Evolutionary conservation across 2,329 filamentous ascomycete species (phyloP), one percentile per base, ranked within the genome.

Genomic region (Zymoseptoria passerinii): DNA sequence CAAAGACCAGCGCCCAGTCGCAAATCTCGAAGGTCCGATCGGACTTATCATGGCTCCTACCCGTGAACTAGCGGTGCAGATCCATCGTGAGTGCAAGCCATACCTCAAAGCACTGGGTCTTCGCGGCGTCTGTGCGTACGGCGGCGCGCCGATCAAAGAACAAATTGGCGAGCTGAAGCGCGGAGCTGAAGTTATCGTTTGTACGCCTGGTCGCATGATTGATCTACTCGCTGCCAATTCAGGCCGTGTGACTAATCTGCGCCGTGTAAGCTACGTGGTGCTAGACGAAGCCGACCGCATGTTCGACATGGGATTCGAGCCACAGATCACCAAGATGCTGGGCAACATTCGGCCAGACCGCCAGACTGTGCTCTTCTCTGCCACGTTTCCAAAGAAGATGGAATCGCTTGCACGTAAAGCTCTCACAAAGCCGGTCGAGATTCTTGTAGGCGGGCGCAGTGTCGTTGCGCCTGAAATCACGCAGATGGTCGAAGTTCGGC

Each of bases 241-340:
- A 64, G 92, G 92, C n/a, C 85, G 92, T 62, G 92, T 97, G 8
- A 95, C 92, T 10, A 97, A 95, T 69, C 80, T 99, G 58, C 85
- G 83, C 65, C 83, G 94, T 63, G 90, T 96, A 10, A 94, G 90
- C 0, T 99, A 97, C 72, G 85, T 96, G 23, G 94, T 99, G 9
- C 83, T 99, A 48, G 94, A 99, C 71, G 94, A 99, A 76, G 94
- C 94, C 52, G 94, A 99, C 74, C 88, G 94, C 62, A 97, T 99
- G 94, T 96, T 97, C 59, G 94, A 99, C 73, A 97, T 99, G 94
- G 94, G 94, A 13, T 99, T 99, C 70, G 92, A 96, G 75, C 92
- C 94, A 1, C 94, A 99, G 73, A 92, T 99, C 56, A 94, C 94
- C 84, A 96, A 95, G 74, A 94, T 99, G 59, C 86, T 97, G 71